Base-by-base conservation (phyloP, 2,329 filamentous ascomycete species). In the Fusarium nematophilum region DNA sequence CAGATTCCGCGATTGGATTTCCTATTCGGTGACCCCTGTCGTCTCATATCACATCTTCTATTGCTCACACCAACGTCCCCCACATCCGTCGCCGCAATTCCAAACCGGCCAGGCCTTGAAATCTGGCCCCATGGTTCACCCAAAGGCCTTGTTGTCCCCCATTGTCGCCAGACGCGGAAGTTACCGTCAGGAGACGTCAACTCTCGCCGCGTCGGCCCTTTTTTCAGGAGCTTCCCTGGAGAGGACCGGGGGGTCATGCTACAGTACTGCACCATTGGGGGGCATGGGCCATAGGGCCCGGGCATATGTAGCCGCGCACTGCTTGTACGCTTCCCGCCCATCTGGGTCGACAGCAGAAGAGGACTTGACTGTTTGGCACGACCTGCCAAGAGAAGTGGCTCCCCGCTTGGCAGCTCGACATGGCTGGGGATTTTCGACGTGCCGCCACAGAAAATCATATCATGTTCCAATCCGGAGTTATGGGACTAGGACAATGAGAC, bases 1-100 rank as follows among this genome's bases (percentile, higher is more conserved):
- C 62, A 56, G 55, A 55, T 49, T 43, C 11, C 30, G 26, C 67
- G 67, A 69, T 64, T 56, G 57, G 60, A 30, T 65, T 69, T 69
- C 67, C 66, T 56, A 52, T 68, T 68, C 61, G 31, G 63, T 53
- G 47, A 37, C 61, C 54, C 56, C 53, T 59, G 57, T 58, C 49
- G 51, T 60, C 54, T 54, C 53, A 57, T 55, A 55, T 55, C 31
- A 34, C 34, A 47, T 37, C 39, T 46, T 55, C 44, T 54, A 45
- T 51, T 34, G 5, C 47, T 52, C 50, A 52, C 40, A 40, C 51
- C 54, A 53, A 43, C 37, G 45, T 56, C 64, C 66, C 64, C 67
- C 67, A 66, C 67, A 61, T 58, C 18, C 50, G 55, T 59, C 49
- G 66, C 53, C 55, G 64, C 60, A 66, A 67, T 62, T 56, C 55